A percentile compares a stretch with the other conserved stretches of the same genome.
Conservation (phyloP, 2,329 filamentous ascomycete genomes). For the Calonectria multiphialidica region DNA sequence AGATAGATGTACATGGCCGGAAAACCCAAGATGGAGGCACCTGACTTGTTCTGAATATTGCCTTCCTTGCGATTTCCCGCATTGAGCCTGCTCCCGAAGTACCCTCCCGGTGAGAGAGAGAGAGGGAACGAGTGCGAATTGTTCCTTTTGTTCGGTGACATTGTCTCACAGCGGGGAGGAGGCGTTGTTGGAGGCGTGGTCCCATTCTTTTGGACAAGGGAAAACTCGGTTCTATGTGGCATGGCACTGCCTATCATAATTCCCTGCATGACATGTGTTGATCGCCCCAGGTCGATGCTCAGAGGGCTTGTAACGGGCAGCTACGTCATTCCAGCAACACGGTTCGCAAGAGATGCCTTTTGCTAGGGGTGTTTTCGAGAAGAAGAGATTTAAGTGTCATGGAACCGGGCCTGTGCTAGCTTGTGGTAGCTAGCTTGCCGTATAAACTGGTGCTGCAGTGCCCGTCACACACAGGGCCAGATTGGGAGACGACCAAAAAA, state of each 20-base stretch:
- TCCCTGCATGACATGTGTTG: not conserved
- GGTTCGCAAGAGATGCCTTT: conserved; percentile 1
- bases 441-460: no score
- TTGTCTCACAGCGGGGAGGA: not conserved
- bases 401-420: no score
- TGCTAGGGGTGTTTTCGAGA: not conserved
- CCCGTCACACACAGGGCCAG: no score
- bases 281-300: not conserved
- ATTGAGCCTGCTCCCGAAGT: no score
- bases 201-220: not conserved
- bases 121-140: not conserved
- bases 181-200: not conserved
- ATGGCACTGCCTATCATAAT: not conserved
- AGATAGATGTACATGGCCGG: not conserved
- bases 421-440: not conserved
- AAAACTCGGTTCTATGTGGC: not conserved
- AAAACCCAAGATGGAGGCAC: not conserved
- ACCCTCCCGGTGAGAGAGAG: not conserved
- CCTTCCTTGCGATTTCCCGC: conserved; percentile 3
- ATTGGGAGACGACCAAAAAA: not conserved
- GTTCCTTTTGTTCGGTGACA: not conserved
- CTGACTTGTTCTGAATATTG: conserved; percentile 6
- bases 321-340: not conserved
- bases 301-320: not conserved
- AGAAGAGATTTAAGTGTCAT: not conserved